Evolutionary conservation across 208 protist species (phyloP), one percentile per base, ranked within the genome.

Genomic region (Zelonia costaricensis): DNA sequence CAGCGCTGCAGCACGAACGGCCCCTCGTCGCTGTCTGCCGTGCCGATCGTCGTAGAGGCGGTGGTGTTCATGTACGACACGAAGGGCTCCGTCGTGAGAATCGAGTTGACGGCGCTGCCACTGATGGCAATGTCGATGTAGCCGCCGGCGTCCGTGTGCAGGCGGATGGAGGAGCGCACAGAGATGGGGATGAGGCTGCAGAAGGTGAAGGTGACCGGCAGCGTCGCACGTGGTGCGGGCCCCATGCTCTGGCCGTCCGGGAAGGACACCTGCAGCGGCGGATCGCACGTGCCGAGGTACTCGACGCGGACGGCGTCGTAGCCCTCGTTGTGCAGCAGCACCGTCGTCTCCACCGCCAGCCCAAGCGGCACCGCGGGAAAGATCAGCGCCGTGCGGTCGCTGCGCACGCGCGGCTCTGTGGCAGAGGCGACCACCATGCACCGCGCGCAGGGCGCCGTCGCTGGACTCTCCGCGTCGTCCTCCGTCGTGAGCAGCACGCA

Each of bases 291-390:
- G 53, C 91, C 94, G 10, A 84, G 49, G 76, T 97, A 96, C 18
- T 66, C 43, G 16, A 98, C 61, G 23, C 91, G 71, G 30, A 98
- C 81, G 33, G 81, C 61, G 12, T 98, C 93, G 76, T 98, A 98
- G 39, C 97, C 95, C 22, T 98, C 84, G 74, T 98, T 98, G 67
- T 78, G 69, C 12, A 98, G 74, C 56, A 76, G 63, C 53, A 98
- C 80, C 16, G 82, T 87, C 16, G 83, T 75, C 43, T 31, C 40
- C 9, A 93, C 73, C 0, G 55, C 53, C 8, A 97, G 62, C 30
- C 87, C 90, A 8, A 98, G 77, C 1, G 97, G 95, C 18, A 95
- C 84, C 16, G 85, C 38, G 6, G 94, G 94, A 36, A 98, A 92
- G 22, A 94, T 61, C 23, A 98, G 69, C 49, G 89, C 77, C 4